phyloP scores from a whole-genome alignment of 768 basidiomycete species.

The Trametes gibbosa region DNA sequence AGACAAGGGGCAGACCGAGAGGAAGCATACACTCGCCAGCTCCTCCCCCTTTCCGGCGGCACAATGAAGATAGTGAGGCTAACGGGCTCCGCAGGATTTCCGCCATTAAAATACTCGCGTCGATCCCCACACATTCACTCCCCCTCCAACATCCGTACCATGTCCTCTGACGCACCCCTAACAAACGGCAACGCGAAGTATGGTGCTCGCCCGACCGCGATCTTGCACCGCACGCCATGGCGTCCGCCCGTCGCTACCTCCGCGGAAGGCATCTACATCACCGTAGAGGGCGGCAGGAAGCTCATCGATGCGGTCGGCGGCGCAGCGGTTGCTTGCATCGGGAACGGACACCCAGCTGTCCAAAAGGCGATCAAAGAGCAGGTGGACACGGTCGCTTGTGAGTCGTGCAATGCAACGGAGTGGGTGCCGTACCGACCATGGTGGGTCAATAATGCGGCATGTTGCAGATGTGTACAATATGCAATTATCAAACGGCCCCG shows the following conservation, averaged over 20 bases:
- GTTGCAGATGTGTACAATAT: conserved; percentile 78
- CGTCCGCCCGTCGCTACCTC: conserved; percentile 63
- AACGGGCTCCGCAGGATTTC: conserved; percentile 2
- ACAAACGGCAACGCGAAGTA: conserved; percentile 10
- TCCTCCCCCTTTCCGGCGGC: background rate
- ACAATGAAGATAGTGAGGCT: background rate
- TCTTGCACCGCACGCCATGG: conserved; percentile 61
- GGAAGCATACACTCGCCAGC: too few relatives aligned
- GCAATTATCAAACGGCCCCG: conserved; percentile 78
- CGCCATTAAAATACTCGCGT: background rate
- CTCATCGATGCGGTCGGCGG: conserved; percentile 83
- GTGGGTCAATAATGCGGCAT: background rate
- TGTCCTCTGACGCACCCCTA: background rate
- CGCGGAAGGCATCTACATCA: conserved; percentile 68
- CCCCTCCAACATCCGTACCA: background rate
- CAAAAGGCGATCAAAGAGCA: conserved; percentile 76
- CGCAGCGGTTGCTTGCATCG: conserved; percentile 80
- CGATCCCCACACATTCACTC: background rate
- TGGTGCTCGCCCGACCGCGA: conserved; percentile 22
- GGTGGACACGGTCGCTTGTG: conserved; percentile 74
- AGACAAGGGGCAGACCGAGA: too few relatives aligned
- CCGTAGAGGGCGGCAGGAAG: conserved; percentile 63
- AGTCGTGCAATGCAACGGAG: conserved; percentile 24
- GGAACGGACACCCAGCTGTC: conserved; percentile 70
- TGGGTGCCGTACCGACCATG: background rate